Percentiles rank a stretch among this genome's conserved stretches.
These are phyloP conservation scores for Arthrobotrys iridis DNA, from an alignment of 2,329 filamentous ascomycete species.

Conservation along the genomic window DNA sequence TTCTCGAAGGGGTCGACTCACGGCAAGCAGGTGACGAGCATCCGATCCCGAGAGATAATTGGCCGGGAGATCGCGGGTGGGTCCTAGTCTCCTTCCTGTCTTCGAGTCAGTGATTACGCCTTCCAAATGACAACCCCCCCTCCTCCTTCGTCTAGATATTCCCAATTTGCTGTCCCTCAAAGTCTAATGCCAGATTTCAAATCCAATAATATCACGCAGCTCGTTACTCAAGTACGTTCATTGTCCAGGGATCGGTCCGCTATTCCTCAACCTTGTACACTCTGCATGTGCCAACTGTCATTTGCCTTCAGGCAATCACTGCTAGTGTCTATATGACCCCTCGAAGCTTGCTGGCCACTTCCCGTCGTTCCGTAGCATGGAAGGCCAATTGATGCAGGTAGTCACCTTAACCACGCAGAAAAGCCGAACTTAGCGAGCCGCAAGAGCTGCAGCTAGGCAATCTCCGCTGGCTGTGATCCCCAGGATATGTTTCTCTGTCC, in stretches of 20 bases:
- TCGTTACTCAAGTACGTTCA: slow-evolving; percentile 10
- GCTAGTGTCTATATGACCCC: slow-evolving; percentile 14
- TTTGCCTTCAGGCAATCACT: slow-evolving; percentile 35
- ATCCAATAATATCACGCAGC: slow-evolving; percentile 48
- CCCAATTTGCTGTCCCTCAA: slow-evolving; percentile 21
- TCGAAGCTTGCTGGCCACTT: slow-evolving; percentile 15
- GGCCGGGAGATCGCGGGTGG: slow-evolving; percentile 38
- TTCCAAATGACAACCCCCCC: slow-evolving; percentile 30
- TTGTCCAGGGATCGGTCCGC: slow-evolving; percentile 43
- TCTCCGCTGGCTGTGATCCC: slow-evolving; percentile 1
- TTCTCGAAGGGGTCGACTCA: slow-evolving; percentile 2
- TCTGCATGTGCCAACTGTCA: slow-evolving; percentile 50
- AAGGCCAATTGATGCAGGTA: slow-evolving; percentile 28
- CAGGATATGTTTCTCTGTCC: background rate
- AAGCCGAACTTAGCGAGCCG: slow-evolving; percentile 44
- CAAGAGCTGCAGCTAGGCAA: slow-evolving; percentile 46
- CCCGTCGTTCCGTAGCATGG: slow-evolving; percentile 45
- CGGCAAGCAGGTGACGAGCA: slow-evolving; percentile 33
- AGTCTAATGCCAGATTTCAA: slow-evolving; percentile 38
- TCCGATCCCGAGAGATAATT: slow-evolving; percentile 32
- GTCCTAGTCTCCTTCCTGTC: slow-evolving; percentile 31
- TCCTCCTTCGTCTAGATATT: slow-evolving; percentile 51
- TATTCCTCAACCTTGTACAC: slow-evolving; percentile 42
- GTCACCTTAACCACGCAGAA: slow-evolving; percentile 14
- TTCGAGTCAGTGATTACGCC: slow-evolving; percentile 16